A percentile compares a stretch with the other conserved stretches of the same genome.
These are phyloP conservation scores for Colletotrichum simmondsii DNA, from an alignment of 2,329 filamentous ascomycete species.

Conservation along the genomic window DNA sequence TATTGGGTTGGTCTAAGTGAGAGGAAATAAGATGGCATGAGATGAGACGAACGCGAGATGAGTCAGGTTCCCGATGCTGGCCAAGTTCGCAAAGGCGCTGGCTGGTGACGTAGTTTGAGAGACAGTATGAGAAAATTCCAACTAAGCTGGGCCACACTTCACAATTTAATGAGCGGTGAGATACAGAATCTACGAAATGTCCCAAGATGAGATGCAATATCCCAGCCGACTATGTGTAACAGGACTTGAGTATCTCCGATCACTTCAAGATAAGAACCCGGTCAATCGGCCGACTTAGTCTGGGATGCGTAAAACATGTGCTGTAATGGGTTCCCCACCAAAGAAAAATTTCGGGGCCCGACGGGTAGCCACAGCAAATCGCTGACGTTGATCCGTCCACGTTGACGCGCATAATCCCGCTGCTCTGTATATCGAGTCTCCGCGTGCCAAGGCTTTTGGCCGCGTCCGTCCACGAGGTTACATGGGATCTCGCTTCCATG, in stretches of 20 bases:
- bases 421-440: background rate
- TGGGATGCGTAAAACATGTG: background rate
- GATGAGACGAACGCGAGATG: constrained; percentile 32
- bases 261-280: background rate
- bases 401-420: constrained; percentile 17
- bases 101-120: constrained; percentile 28
- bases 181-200: background rate
- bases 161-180: background rate
- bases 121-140: background rate
- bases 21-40: background rate
- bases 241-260: background rate
- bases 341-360: constrained; percentile 28
- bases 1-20: background rate
- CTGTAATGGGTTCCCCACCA: constrained; percentile 15
- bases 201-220: background rate
- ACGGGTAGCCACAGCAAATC: constrained; percentile 26
- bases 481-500: background rate
- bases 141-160: background rate
- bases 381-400: constrained; percentile 21
- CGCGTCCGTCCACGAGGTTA: background rate
- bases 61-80: constrained; percentile 9
- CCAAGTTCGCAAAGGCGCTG: background rate
- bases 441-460: constrained; percentile 11
- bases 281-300: background rate
- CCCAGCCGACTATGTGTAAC: background rate